phyloP scores from a whole-genome alignment of 768 basidiomycete genomes.

The Collybia sordida region DNA sequence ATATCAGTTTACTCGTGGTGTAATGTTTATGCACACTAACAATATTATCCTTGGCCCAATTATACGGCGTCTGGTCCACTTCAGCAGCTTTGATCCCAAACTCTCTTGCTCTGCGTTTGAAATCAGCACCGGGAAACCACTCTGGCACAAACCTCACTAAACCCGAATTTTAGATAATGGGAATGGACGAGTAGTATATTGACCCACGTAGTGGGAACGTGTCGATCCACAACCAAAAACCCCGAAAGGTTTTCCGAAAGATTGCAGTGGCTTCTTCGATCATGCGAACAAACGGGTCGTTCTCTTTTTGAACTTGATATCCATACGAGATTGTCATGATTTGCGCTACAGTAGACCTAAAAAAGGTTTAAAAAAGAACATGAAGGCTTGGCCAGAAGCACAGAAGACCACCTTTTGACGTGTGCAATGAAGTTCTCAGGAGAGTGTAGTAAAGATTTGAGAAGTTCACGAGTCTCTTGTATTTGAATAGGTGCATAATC shows the following conservation, averaged over 20 bases:
- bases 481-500: background rate
- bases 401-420: background rate
- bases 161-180: no score
- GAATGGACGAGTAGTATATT: background rate
- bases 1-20: no score
- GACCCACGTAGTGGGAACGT: constrained; percentile 1
- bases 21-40: no score
- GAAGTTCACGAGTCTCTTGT: background rate
- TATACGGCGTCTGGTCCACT: no score
- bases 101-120: background rate
- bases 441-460: background rate
- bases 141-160: constrained; percentile 21
- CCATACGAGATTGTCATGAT: constrained; percentile 7
- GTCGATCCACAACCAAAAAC: background rate
- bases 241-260: background rate
- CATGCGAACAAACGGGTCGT: constrained; percentile 8
- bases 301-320: background rate
- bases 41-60: no score
- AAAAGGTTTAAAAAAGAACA: background rate
- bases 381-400: background rate
- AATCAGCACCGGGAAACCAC: constrained; percentile 22
- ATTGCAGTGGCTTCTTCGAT: background rate
- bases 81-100: no score
- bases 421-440: constrained; percentile 2
- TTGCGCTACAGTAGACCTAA: constrained; percentile 2